phyloP scores from a whole-genome alignment of 192 early-diverging fungal genomes.

The Dispira simplex region DNA sequence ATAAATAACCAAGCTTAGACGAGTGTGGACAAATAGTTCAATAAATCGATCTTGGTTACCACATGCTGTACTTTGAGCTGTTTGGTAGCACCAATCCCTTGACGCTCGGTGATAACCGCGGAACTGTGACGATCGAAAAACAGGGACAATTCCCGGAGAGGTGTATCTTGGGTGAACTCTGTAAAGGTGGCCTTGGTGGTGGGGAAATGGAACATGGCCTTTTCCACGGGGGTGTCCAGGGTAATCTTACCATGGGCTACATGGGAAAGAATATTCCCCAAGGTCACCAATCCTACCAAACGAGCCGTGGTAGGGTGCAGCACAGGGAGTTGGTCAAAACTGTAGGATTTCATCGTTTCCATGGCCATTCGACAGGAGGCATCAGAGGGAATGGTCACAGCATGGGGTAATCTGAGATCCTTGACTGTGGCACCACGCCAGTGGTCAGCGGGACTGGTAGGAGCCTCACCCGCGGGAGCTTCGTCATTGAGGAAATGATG shows the following conservation, averaged over 20 bases:
- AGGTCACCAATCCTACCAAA: slow-evolving; percentile 77
- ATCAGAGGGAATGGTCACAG: slow-evolving; percentile 69
- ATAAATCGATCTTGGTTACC: slow-evolving; percentile 90
- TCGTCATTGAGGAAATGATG: slow-evolving; percentile 71
- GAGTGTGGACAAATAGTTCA: slow-evolving; percentile 42
- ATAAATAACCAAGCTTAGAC: too few species aligned
- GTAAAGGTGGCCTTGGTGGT: slow-evolving; percentile 46
- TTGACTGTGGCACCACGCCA: slow-evolving; percentile 69
- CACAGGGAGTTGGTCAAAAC: slow-evolving; percentile 93
- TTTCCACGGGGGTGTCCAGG: slow-evolving; percentile 41
- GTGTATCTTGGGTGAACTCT: slow-evolving; percentile 78
- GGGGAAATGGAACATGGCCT: slow-evolving; percentile 72
- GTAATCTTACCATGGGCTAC: slow-evolving; percentile 53
- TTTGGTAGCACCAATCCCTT: slow-evolving; percentile 23
- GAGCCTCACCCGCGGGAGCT: slow-evolving; percentile 20
- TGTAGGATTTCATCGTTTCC: slow-evolving; percentile 70
- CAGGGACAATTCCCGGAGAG: slow-evolving; percentile 58
- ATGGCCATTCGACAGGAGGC: slow-evolving; percentile 69
- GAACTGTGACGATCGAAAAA: slow-evolving; percentile 91
- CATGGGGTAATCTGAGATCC: slow-evolving; percentile 66
- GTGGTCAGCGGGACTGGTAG: slow-evolving; percentile 28
- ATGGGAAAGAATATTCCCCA: slow-evolving; percentile 74
- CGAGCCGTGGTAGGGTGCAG: slow-evolving; percentile 32
- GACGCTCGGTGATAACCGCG: slow-evolving; percentile 73
- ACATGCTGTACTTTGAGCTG: slow-evolving; percentile 50